Evolutionary conservation across 805 yeast genomes (phyloP).

Genomic region (Metschnikowia dekortorum): DNA sequence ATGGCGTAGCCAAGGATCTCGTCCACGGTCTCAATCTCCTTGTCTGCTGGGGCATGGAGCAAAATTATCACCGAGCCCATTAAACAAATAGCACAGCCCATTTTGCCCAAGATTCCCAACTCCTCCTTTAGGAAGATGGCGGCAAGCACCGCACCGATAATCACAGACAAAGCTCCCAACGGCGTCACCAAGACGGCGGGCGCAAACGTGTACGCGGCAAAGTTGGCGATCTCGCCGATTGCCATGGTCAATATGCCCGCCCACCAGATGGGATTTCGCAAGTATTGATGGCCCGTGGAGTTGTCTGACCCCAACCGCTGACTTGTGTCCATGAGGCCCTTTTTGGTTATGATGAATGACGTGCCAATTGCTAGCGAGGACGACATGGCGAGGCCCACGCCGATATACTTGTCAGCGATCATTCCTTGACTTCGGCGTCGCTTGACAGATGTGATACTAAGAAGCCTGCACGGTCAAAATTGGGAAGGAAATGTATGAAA

Average conservation of each 20-base stretch:
- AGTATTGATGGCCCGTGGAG: slow-evolving; percentile 73
- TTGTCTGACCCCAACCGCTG: slow-evolving; percentile 38
- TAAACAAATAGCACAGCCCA: slow-evolving; percentile 90
- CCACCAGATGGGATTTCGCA: slow-evolving; percentile 90
- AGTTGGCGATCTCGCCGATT: slow-evolving; percentile 84
- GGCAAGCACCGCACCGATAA: slow-evolving; percentile 88
- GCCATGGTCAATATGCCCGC: slow-evolving; percentile 91
- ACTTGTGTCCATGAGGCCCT: slow-evolving; percentile 73
- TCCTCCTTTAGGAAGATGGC: slow-evolving; percentile 81
- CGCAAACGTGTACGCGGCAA: slow-evolving; percentile 93
- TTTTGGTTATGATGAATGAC: slow-evolving; percentile 83
- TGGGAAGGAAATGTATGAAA: not conserved
- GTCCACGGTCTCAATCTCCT: slow-evolving; percentile 81
- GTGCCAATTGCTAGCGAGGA: slow-evolving; percentile 88
- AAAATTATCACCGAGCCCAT: slow-evolving; percentile 86
- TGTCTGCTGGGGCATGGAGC: slow-evolving; percentile 91
- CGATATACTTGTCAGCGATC: slow-evolving; percentile 83
- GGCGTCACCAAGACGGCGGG: slow-evolving; percentile 93
- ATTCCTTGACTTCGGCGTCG: slow-evolving; percentile 9
- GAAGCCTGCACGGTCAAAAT: not conserved
- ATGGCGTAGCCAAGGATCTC: slow-evolving; percentile 79
- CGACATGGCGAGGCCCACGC: slow-evolving; percentile 80
- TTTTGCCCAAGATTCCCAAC: slow-evolving; percentile 78
- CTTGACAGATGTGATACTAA: not conserved
- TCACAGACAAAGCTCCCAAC: slow-evolving; percentile 83